These are phyloP conservation scores for Stemphylium beticola DNA, from an alignment of 2,329 filamentous ascomycete species.

Conservation along the genomic window DNA sequence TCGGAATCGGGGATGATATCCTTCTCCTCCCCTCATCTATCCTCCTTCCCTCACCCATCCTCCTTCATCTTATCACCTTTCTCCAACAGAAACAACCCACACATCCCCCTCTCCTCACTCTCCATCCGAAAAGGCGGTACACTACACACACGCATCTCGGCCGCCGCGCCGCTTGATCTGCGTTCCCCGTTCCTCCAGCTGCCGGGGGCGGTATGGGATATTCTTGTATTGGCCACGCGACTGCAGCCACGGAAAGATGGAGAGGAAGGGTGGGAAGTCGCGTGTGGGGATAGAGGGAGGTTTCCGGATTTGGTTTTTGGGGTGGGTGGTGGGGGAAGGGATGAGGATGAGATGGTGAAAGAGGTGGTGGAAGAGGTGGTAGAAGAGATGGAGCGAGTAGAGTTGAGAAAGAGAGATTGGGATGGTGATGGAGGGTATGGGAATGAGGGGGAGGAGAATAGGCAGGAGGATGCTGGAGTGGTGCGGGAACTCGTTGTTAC, in stretches of 20 bases:
- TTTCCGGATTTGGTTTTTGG: conserved; percentile 29
- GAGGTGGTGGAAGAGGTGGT: too few relatives aligned
- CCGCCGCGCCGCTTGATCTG: conserved; percentile 14
- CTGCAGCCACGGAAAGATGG: neutral
- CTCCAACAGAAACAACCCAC: neutral
- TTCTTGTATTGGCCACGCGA: conserved; percentile 22
- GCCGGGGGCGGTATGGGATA: conserved; percentile 20
- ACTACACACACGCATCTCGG: conserved; percentile 11
- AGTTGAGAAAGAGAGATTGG: too few relatives aligned
- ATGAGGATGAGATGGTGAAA: conserved; percentile 4
- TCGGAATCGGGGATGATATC: conserved; percentile 1
- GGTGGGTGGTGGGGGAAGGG: neutral
- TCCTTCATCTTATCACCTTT: neutral
- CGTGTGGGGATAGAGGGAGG: conserved; percentile 11
- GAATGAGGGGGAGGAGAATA: too few relatives aligned
- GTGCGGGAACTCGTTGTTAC: conserved; percentile 14
- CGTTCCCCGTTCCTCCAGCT: conserved; percentile 21
- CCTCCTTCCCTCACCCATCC: too few relatives aligned
- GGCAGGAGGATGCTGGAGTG: too few relatives aligned
- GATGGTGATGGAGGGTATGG: neutral
- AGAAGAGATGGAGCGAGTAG: too few relatives aligned
- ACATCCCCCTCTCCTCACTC: conserved; percentile 15
- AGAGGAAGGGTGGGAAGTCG: conserved; percentile 12
- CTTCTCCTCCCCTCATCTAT: neutral
- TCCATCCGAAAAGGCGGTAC: conserved; percentile 26